Percentiles rank a stretch among this genome's conserved stretches.
phyloP scores from a whole-genome alignment of 2,329 filamentous ascomycete genomes.

The Chaetomiaceae sp. region DNA sequence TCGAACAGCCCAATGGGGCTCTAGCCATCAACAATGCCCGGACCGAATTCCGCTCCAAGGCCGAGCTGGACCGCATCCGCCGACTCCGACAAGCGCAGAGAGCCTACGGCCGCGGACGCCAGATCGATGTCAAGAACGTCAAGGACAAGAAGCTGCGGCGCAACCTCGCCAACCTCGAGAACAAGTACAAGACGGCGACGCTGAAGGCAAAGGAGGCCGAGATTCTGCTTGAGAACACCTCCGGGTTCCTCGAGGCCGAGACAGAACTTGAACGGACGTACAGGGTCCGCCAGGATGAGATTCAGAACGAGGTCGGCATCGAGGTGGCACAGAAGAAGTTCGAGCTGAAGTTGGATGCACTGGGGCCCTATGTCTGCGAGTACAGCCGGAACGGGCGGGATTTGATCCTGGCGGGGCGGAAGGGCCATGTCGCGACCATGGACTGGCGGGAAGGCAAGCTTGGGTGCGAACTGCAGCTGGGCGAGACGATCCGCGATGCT shows the following conservation, averaged over 20 bases:
- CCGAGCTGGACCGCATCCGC: slow-evolving; percentile 48
- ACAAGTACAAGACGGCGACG: slow-evolving; percentile 75
- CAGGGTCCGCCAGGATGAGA: slow-evolving; percentile 85
- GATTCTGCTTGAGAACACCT: slow-evolving; percentile 81
- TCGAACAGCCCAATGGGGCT: slow-evolving; percentile 49
- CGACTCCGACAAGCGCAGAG: slow-evolving; percentile 61
- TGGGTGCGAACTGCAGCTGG: slow-evolving; percentile 84
- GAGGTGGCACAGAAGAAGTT: slow-evolving; percentile 92
- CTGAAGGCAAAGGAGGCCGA: slow-evolving; percentile 91
- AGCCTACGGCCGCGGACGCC: slow-evolving; percentile 78
- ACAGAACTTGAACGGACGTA: slow-evolving; percentile 86
- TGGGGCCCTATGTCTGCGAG: slow-evolving; percentile 85
- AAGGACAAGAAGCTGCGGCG: slow-evolving; percentile 86
- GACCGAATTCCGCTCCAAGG: slow-evolving; percentile 48
- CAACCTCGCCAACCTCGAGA: slow-evolving; percentile 73
- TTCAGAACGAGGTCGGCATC: slow-evolving; percentile 66
- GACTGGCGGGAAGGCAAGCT: slow-evolving; percentile 92
- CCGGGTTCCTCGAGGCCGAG: slow-evolving; percentile 85
- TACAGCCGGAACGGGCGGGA: slow-evolving; percentile 88
- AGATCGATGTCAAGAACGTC: slow-evolving; percentile 66
- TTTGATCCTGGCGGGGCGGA: slow-evolving; percentile 78
- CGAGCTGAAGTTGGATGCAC: slow-evolving; percentile 73
- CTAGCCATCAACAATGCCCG: slow-evolving; percentile 45
- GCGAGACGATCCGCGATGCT: slow-evolving; percentile 84
- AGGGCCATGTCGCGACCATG: slow-evolving; percentile 93